Conservation (phyloP, 2,329 filamentous ascomycete genomes). For the Phialemoniopsis sp. region DNA sequence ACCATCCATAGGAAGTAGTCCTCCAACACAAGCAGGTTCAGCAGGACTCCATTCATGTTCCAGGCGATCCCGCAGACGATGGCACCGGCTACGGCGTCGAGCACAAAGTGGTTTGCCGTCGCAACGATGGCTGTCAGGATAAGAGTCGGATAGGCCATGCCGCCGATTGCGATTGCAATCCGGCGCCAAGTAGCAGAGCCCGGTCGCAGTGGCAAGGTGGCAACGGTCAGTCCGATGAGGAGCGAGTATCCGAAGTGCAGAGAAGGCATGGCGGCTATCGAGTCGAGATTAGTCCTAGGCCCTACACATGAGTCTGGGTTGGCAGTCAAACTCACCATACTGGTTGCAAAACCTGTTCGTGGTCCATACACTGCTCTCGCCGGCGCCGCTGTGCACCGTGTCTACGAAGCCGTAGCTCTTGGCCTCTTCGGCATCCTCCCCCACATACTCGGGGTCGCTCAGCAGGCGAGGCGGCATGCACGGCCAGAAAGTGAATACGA, state of each 20-base stretch:
- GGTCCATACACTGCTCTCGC: conserved; percentile 67
- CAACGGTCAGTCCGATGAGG: conserved; percentile 66
- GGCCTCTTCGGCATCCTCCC: conserved; percentile 50
- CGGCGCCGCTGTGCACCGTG: conserved; percentile 49
- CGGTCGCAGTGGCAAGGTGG: conserved; percentile 57
- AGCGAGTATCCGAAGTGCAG: conserved; percentile 74
- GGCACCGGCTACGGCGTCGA: conserved; percentile 67
- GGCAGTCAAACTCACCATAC: conserved; percentile 52
- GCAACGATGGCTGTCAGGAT: conserved; percentile 67
- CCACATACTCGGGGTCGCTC: conserved; percentile 50
- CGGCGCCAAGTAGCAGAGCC: conserved; percentile 49
- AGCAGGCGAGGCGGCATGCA: conserved; percentile 61
- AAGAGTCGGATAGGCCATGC: conserved; percentile 58
- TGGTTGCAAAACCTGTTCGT: conserved; percentile 72
- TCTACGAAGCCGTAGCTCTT: conserved; percentile 60
- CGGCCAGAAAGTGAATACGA: conserved; percentile 59
- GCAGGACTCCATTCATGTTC: conserved; percentile 46
- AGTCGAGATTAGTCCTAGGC: not conserved
- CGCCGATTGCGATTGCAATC: conserved; percentile 35
- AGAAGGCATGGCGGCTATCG: conserved; percentile 65
- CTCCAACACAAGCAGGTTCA: conserved; percentile 62
- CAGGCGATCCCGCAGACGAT: conserved; percentile 62
- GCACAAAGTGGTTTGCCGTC: conserved; percentile 69
- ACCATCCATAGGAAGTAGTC: conserved; percentile 63
- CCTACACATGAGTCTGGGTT: too few relatives aligned